Evolutionary conservation across 2,329 filamentous ascomycete species (phyloP).

Genomic region (Botrytis aclada): DNA sequence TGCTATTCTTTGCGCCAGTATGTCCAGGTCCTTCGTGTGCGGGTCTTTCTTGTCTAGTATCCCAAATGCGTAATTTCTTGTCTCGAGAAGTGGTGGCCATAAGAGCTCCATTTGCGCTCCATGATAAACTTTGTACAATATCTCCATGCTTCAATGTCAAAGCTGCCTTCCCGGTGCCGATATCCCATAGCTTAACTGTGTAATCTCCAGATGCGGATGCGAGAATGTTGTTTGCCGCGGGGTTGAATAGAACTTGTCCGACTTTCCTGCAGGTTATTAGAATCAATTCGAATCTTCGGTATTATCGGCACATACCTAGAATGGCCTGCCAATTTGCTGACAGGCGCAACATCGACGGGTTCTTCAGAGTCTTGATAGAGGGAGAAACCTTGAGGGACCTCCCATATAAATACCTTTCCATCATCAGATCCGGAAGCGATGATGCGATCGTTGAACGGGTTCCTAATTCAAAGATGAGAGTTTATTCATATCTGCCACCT

Average conservation of each 20-base stretch:
- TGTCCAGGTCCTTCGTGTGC: slow-evolving; percentile 84
- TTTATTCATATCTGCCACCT: slow-evolving; percentile 1
- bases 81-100: slow-evolving; percentile 92
- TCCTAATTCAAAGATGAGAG: slow-evolving; percentile 53
- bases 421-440: slow-evolving; percentile 95
- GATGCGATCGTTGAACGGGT: slow-evolving; percentile 91
- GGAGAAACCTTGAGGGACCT: slow-evolving; percentile 84
- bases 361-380: slow-evolving; percentile 83
- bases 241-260: slow-evolving; percentile 97
- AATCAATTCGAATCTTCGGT: neutral
- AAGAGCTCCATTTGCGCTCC: slow-evolving; percentile 85
- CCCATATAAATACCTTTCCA: slow-evolving; percentile 95
- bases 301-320: slow-evolving; percentile 59
- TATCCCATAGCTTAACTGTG: slow-evolving; percentile 93
- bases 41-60: slow-evolving; percentile 87
- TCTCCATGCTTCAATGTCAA: slow-evolving; percentile 81
- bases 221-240: slow-evolving; percentile 89
- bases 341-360: slow-evolving; percentile 73
- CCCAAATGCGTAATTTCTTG: slow-evolving; percentile 98
- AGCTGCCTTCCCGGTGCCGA: slow-evolving; percentile 71
- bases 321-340: slow-evolving; percentile 81
- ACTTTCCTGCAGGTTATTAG: slow-evolving; percentile 68
- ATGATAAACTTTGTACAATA: slow-evolving; percentile 92
- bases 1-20: slow-evolving; percentile 93
- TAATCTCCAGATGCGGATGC: slow-evolving; percentile 94